Conservation (phyloP, 2,329 filamentous ascomycete genomes). For the Fusarium decemcellulare region DNA sequence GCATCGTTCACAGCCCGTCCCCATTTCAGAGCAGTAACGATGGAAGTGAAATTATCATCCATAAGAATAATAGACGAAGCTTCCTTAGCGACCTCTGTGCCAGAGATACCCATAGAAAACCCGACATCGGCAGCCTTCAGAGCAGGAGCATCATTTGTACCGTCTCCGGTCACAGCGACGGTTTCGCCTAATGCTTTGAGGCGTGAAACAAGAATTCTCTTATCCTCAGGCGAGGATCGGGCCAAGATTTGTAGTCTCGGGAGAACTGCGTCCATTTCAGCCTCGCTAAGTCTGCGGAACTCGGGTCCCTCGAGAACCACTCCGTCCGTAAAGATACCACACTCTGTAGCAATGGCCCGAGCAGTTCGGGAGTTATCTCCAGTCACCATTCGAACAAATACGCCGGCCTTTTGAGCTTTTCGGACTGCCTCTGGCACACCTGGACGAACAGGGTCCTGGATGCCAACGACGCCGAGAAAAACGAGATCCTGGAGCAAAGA, state of each 20-base stretch:
- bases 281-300: background rate
- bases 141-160: background rate
- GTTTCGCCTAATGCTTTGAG: background rate
- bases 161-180: background rate
- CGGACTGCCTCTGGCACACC: background rate
- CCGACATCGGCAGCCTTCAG: constrained; percentile 37
- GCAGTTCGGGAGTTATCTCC: background rate
- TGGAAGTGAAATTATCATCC: background rate
- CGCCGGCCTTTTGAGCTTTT: background rate
- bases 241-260: background rate
- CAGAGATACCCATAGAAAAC: constrained; percentile 59
- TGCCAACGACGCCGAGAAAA: background rate
- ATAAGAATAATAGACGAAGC: background rate
- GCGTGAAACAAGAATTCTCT: background rate
- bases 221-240: background rate
- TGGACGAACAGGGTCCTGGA: background rate
- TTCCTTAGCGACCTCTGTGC: constrained; percentile 71
- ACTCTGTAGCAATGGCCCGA: background rate
- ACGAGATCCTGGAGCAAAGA: background rate
- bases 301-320: background rate
- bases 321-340: background rate
- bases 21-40: background rate
- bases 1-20: background rate
- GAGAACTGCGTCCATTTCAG: background rate
- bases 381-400: background rate